phyloP scores from a whole-genome alignment of 2,329 filamentous ascomycete species.

The Curvularia hawaiiensis region DNA sequence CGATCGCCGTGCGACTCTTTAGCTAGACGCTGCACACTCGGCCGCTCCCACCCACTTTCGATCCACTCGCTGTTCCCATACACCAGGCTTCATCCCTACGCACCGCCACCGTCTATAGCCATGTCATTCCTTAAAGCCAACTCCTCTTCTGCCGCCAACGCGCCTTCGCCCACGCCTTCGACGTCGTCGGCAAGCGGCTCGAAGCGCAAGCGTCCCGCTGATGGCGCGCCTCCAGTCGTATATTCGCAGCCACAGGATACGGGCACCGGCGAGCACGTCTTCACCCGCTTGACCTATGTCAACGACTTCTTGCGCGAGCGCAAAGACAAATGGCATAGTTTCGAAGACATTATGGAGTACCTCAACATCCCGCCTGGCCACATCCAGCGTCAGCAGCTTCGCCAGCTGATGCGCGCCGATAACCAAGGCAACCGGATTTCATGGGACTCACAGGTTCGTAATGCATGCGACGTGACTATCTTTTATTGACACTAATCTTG shows the following conservation, averaged over 20 bases:
- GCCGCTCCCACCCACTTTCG: not conserved
- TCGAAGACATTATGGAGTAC: slow-evolving; percentile 79
- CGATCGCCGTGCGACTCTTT: slow-evolving; percentile 39
- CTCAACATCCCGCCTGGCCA: slow-evolving; percentile 71
- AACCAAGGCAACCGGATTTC: slow-evolving; percentile 67
- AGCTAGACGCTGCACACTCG: slow-evolving; percentile 38
- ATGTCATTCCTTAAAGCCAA: slow-evolving; percentile 46
- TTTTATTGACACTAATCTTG: not conserved
- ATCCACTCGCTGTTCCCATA: not conserved
- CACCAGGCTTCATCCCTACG: slow-evolving; percentile 1
- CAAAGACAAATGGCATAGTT: slow-evolving; percentile 66
- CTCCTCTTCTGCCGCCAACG: slow-evolving; percentile 50
- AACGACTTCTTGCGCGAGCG: slow-evolving; percentile 67
- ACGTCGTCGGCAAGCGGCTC: slow-evolving; percentile 43
- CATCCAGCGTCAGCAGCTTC: slow-evolving; percentile 62
- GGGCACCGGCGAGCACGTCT: slow-evolving; percentile 77
- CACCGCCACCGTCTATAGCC: slow-evolving; percentile 10
- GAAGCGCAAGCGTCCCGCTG: slow-evolving; percentile 64
- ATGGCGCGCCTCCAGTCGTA: slow-evolving; percentile 54
- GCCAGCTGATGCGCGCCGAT: slow-evolving; percentile 64
- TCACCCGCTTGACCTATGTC: slow-evolving; percentile 87
- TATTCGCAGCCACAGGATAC: slow-evolving; percentile 80
- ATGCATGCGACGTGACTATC: not conserved
- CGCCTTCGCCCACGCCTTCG: slow-evolving; percentile 65
- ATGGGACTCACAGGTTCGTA: slow-evolving; percentile 52